These are phyloP conservation scores for Xylariomycetidae sp. DNA, from an alignment of 2,329 filamentous ascomycete genomes.

Conservation along the genomic window DNA sequence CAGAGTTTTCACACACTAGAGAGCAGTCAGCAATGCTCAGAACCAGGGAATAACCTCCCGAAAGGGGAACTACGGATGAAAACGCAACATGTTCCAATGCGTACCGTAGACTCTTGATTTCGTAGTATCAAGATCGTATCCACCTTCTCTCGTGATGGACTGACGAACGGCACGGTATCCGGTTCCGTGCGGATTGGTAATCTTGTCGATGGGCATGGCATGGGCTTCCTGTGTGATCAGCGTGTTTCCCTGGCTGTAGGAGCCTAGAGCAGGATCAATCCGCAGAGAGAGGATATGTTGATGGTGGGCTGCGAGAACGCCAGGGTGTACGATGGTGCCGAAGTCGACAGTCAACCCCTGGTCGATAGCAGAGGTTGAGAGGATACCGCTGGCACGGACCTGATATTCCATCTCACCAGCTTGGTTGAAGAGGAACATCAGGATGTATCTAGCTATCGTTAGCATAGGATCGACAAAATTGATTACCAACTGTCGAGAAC, in stretches of 20 bases:
- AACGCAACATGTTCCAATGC: too few species aligned
- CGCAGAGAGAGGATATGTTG: slow-evolving; percentile 65
- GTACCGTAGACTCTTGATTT: slow-evolving; percentile 34
- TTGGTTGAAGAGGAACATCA: slow-evolving; percentile 48
- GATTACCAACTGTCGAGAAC: neutral
- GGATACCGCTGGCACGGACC: slow-evolving; percentile 38
- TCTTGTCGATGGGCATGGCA: slow-evolving; percentile 50
- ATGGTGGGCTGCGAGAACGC: slow-evolving; percentile 64
- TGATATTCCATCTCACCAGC: slow-evolving; percentile 56
- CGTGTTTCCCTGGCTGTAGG: slow-evolving; percentile 47
- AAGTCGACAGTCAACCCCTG: slow-evolving; percentile 46
- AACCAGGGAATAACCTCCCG: too few species aligned
- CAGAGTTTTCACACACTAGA: too few species aligned
- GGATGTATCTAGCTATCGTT: slow-evolving; percentile 5
- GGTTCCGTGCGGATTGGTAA: slow-evolving; percentile 73
- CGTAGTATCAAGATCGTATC: slow-evolving; percentile 37
- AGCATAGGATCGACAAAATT: neutral
- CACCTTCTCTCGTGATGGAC: slow-evolving; percentile 30
- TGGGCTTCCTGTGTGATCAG: slow-evolving; percentile 38
- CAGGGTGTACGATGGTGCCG: slow-evolving; percentile 59
- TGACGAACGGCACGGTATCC: slow-evolving; percentile 41
- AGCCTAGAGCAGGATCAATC: slow-evolving; percentile 61
- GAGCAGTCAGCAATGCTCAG: too few species aligned
- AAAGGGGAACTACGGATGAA: too few species aligned
- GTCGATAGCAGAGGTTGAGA: slow-evolving; percentile 41